Percentiles rank a stretch among this genome's conserved stretches.
Evolutionary conservation across 768 basidiomycete species (phyloP).

Genomic region (Agrocybe pediades): DNA sequence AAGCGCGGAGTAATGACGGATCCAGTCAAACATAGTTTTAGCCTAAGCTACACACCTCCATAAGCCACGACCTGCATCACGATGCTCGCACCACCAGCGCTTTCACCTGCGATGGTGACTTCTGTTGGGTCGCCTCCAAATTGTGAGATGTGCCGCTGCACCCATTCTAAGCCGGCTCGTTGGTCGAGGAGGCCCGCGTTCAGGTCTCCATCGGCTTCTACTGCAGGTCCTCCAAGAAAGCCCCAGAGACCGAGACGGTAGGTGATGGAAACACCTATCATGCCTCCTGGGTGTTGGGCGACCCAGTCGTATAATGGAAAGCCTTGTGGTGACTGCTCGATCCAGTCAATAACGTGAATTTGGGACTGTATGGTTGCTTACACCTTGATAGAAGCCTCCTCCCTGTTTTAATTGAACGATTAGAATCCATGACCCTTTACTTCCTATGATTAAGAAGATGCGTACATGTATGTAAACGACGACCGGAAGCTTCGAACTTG

Average conservation of each 20-base stretch:
- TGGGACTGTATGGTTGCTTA: constrained; percentile 8
- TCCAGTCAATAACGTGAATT: background rate
- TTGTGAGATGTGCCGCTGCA: constrained; percentile 53
- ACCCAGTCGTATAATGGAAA: constrained; percentile 53
- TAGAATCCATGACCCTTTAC: background rate
- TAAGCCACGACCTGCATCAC: constrained; percentile 46
- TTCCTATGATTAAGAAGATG: background rate
- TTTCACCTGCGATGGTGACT: constrained; percentile 49
- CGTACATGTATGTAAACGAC: constrained; percentile 33
- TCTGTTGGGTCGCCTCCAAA: constrained; percentile 55
- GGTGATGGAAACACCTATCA: constrained; percentile 39
- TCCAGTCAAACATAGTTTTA: background rate
- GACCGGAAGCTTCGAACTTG: constrained; percentile 33
- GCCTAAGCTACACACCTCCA: constrained; percentile 35
- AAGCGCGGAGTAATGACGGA: background rate
- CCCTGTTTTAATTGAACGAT: constrained; percentile 24
- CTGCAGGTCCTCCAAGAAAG: constrained; percentile 36
- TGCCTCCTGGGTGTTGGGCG: constrained; percentile 33
- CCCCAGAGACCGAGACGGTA: constrained; percentile 47
- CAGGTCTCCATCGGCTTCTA: constrained; percentile 30
- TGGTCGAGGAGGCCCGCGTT: constrained; percentile 51
- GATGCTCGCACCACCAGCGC: constrained; percentile 48
- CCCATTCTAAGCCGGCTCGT: constrained; percentile 46
- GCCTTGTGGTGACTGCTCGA: constrained; percentile 45
- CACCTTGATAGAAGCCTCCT: constrained; percentile 40